Conservation (phyloP, 2,329 filamentous ascomycete species). For the Emergomyces africanus region DNA sequence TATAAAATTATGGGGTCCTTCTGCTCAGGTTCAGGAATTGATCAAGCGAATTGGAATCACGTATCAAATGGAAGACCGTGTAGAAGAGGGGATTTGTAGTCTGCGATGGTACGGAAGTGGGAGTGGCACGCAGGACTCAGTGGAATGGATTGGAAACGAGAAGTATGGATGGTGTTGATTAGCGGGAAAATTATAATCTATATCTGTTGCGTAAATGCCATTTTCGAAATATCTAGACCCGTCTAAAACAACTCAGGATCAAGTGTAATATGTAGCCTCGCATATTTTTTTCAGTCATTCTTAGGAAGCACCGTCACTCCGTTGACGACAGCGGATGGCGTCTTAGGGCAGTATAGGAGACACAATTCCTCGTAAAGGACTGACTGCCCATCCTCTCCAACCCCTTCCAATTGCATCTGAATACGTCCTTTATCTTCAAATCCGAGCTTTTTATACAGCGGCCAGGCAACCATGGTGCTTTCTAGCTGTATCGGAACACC, state of each 20-base stretch:
- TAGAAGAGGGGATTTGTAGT: constrained; percentile 10
- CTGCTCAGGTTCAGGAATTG: constrained; percentile 4
- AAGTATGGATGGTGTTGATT: constrained; percentile 21
- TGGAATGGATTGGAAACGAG: constrained; percentile 22
- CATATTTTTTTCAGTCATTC: neutral
- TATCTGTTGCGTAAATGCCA: neutral
- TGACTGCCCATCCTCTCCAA: constrained; percentile 4
- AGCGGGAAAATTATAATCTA: neutral
- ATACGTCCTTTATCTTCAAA: constrained; percentile 8
- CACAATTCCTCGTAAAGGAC: constrained; percentile 10
- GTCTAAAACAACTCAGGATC: neutral
- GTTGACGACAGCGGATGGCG: neutral
- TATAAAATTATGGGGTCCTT: constrained; percentile 15
- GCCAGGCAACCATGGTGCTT: constrained; percentile 7
- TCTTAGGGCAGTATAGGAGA: constrained; percentile 7
- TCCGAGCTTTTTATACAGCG: constrained; percentile 9
- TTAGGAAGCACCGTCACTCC: neutral
- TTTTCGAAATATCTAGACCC: neutral
- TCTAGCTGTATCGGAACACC: constrained; percentile 7
- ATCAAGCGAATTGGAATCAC: constrained; percentile 9
- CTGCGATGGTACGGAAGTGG: constrained; percentile 14
- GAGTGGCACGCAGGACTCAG: constrained; percentile 2
- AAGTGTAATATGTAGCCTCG: neutral
- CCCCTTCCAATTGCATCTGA: constrained; percentile 6
- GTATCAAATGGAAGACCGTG: constrained; percentile 9